Conservation (phyloP, 306 rosid species). For the Quercus ilex region DNA sequence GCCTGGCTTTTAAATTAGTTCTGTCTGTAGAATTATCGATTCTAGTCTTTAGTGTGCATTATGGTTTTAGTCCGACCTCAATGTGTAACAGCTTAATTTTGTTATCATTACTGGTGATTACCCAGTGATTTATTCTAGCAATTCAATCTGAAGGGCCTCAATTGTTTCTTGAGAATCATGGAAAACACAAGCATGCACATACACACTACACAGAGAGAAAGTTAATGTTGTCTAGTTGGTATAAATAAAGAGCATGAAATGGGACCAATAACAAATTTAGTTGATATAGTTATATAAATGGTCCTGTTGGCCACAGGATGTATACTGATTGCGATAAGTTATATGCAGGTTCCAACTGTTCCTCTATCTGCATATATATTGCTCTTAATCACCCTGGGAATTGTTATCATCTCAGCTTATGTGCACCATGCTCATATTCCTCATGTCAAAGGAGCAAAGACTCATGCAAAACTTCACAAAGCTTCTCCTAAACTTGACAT, state of each 20-base stretch:
- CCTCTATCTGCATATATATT: not conserved
- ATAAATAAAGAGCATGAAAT: not conserved
- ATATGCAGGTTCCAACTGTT: constrained; percentile 43
- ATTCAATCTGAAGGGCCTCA: not conserved
- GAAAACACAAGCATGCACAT: not conserved
- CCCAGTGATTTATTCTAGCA: not conserved
- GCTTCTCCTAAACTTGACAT: constrained; percentile 17
- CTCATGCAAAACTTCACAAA: constrained; percentile 3
- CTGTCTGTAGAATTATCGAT: not conserved
- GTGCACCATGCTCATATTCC: constrained; percentile 7
- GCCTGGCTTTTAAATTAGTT: not conserved
- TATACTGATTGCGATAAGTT: constrained; percentile 14
- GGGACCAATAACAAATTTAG: not conserved
- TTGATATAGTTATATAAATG: not conserved
- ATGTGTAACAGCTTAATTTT: not conserved
- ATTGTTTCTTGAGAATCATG: not conserved
- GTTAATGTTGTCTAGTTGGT: not conserved
- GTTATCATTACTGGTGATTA: not conserved
- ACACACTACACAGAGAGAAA: too few relatives aligned
- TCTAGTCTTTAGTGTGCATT: not conserved
- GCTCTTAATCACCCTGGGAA: too few relatives aligned
- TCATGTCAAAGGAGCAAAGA: not conserved
- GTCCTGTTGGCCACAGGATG: not conserved
- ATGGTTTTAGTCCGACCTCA: not conserved
- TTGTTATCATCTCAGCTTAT: not conserved